Conservation (phyloP, 331 rosid genomes). For the Cydonia oblonga region DNA sequence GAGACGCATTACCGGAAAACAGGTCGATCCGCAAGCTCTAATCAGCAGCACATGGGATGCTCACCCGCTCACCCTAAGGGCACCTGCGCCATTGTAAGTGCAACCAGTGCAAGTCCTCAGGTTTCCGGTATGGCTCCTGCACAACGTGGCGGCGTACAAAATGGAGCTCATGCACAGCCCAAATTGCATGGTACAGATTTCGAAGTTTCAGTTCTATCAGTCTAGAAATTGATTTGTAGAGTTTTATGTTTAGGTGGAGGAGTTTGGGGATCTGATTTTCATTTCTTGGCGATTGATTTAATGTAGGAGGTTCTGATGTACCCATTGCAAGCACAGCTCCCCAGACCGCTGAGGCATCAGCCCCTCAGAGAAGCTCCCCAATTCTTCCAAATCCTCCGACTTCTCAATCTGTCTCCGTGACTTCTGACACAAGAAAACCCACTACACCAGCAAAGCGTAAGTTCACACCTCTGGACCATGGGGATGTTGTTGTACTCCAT, state of each 20-base stretch:
- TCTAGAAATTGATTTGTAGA: neutral
- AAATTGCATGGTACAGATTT: constrained; percentile 45
- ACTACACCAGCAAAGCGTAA: constrained; percentile 50
- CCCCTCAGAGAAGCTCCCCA: constrained; percentile 41
- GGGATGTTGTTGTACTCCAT: neutral
- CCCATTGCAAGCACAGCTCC: constrained; percentile 35
- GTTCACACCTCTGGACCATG: neutral
- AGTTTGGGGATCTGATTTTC: neutral
- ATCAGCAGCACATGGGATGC: constrained; percentile 53
- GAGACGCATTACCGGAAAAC: constrained; percentile 45
- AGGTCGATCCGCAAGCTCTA: constrained; percentile 62
- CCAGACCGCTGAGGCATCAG: constrained; percentile 45
- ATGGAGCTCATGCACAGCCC: constrained; percentile 51
- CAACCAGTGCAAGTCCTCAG: constrained; percentile 23
- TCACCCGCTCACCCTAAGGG: constrained; percentile 50
- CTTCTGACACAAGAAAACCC: constrained; percentile 23
- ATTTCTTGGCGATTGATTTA: neutral
- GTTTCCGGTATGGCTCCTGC: constrained; percentile 38
- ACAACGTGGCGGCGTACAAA: constrained; percentile 27
- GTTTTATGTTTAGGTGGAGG: neutral
- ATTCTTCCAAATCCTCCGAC: constrained; percentile 57
- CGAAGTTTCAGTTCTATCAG: neutral
- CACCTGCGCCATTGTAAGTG: constrained; percentile 39
- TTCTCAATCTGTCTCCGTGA: constrained; percentile 43
- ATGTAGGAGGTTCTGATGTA: constrained; percentile 43